Conservation (phyloP, 352 stramenopile genomes). For the Pythium plurisporium region DNA sequence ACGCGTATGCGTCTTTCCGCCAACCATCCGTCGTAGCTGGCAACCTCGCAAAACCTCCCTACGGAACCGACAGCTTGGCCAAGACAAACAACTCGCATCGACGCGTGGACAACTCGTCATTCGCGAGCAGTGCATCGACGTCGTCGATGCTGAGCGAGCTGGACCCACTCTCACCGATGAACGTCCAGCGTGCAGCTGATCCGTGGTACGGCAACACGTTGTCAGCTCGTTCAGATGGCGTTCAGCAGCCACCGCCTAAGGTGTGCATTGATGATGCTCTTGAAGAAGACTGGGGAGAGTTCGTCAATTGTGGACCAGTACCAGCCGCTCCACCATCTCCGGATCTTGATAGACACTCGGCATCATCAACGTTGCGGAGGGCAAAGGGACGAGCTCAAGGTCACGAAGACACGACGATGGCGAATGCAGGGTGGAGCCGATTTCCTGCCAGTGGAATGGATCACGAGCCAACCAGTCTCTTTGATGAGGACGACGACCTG, state of each 20-base stretch:
- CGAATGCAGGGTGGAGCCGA: slow-evolving; percentile 10
- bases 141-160: slow-evolving; percentile 37
- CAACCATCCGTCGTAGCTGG: slow-evolving; percentile 5
- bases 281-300: slow-evolving; percentile 60
- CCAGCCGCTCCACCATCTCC: neutral
- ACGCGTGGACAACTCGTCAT: slow-evolving; percentile 26
- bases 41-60: neutral
- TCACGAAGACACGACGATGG: slow-evolving; percentile 3
- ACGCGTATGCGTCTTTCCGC: slow-evolving; percentile 33
- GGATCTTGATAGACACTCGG: neutral
- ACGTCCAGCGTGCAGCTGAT: slow-evolving; percentile 41
- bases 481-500: slow-evolving; percentile 20
- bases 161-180: slow-evolving; percentile 44
- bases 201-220: slow-evolving; percentile 45
- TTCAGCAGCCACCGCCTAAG: slow-evolving; percentile 27
- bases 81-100: neutral
- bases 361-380: neutral
- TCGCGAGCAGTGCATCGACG: slow-evolving; percentile 29
- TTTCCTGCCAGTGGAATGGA: neutral
- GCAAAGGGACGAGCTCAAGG: neutral
- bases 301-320: slow-evolving; percentile 31
- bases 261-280: slow-evolving; percentile 28
- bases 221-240: no score
- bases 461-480: slow-evolving; percentile 12
- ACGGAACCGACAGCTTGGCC: neutral